phyloP scores from a whole-genome alignment of 2,329 filamentous ascomycete species.

The Colletotrichum trifolii region DNA sequence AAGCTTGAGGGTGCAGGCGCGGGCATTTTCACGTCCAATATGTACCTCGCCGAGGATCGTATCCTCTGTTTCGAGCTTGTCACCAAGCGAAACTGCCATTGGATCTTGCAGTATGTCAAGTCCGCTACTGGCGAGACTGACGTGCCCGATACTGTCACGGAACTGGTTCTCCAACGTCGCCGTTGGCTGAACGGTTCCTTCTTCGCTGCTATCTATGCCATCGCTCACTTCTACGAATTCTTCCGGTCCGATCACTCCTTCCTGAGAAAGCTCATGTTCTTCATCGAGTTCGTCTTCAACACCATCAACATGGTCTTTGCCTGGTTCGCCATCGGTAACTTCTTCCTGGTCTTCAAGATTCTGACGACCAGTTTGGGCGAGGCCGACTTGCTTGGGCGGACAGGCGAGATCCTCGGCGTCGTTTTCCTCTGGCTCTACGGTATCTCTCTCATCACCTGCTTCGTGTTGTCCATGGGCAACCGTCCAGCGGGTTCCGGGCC shows the following conservation, averaged over 20 bases:
- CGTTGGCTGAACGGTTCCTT: conserved; percentile 98
- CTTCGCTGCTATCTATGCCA: conserved; percentile 95
- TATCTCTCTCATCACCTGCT: conserved; percentile 90
- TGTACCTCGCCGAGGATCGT: conserved; percentile 98
- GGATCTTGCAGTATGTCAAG: conserved; percentile 98
- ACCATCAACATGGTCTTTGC: conserved; percentile 97
- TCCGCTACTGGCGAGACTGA: conserved; percentile 97
- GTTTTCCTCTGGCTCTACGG: conserved; percentile 98
- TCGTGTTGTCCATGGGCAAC: conserved; percentile 94
- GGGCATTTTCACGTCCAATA: conserved; percentile 98
- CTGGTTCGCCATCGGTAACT: conserved; percentile 98
- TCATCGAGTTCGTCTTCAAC: conserved; percentile 94
- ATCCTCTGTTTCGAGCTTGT: conserved; percentile 99
- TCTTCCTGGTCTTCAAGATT: conserved; percentile 99
- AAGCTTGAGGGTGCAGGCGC: conserved; percentile 92
- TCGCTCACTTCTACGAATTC: conserved; percentile 95
- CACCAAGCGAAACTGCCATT: conserved; percentile 95
- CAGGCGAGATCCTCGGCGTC: conserved; percentile 84
- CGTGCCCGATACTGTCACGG: conserved; percentile 92
- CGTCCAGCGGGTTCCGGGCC: conserved; percentile 92
- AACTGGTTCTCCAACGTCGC: conserved; percentile 94
- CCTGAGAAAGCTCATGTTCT: conserved; percentile 87
- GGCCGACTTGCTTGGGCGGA: conserved; percentile 75
- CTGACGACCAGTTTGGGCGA: conserved; percentile 86
- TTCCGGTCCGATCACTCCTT: conserved; percentile 92